Percentiles rank a stretch among this genome's conserved stretches.
Evolutionary conservation across 352 stramenopile genomes (phyloP).

Genomic region (Pythium aristosporum): DNA sequence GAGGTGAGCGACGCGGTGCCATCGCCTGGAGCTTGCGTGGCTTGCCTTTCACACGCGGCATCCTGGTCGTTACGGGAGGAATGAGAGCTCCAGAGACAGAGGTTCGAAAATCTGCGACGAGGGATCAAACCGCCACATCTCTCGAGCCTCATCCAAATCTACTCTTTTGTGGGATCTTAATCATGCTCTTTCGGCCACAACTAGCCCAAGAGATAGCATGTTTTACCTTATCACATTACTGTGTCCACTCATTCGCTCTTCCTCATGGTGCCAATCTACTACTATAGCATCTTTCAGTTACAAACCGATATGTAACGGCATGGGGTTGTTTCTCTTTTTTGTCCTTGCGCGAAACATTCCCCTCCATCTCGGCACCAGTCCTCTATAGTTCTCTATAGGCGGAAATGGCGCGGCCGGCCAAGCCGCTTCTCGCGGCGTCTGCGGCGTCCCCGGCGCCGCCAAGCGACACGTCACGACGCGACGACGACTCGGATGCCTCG

Average conservation of each 20-base stretch:
- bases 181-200: too few relatives aligned
- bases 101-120: not conserved
- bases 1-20: not conserved
- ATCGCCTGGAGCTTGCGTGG: not conserved
- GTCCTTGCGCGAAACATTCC: too few relatives aligned
- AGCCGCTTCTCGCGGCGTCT: not conserved
- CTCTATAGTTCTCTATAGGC: not conserved
- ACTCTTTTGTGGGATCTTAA: not conserved
- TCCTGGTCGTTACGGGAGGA: not conserved
- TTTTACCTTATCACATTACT: too few relatives aligned
- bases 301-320: conserved; percentile 3
- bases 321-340: not conserved
- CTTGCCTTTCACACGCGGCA: not conserved
- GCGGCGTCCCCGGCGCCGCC: not conserved
- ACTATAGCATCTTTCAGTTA: not conserved
- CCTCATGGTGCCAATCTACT: too few relatives aligned
- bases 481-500: conserved; percentile 16
- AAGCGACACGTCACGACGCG: conserved; percentile 1
- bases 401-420: conserved; percentile 5
- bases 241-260: too few relatives aligned
- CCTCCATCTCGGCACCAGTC: not conserved
- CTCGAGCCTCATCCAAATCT: not conserved
- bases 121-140: not conserved
- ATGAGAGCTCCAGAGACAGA: not conserved
- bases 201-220: too few relatives aligned